Conservation (phyloP, 192 early-diverging fungal species). For the Paraglomus occultum region DNA sequence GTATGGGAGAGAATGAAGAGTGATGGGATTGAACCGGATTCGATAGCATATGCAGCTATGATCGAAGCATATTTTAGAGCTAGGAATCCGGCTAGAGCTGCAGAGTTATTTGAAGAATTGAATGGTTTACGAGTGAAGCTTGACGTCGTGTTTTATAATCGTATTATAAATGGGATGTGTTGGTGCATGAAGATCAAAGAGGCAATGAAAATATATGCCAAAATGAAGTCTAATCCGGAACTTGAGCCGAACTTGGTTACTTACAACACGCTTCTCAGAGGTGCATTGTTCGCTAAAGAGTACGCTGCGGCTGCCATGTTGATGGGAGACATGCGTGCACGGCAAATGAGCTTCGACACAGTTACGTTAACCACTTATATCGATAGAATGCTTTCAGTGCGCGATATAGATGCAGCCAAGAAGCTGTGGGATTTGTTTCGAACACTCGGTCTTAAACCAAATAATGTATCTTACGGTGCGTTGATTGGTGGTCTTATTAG, state of each 20-base stretch:
- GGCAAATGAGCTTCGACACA: background rate
- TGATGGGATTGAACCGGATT: constrained; percentile 21
- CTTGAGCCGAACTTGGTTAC: constrained; percentile 17
- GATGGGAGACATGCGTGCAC: constrained; percentile 16
- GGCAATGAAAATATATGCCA: constrained; percentile 3
- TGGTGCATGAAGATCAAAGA: background rate
- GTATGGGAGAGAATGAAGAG: constrained; percentile 18
- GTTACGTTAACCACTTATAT: constrained; percentile 5
- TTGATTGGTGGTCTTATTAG: constrained; percentile 14
- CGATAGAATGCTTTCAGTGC: background rate
- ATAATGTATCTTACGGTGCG: constrained; percentile 4
- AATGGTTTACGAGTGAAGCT: background rate
- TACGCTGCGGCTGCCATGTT: background rate
- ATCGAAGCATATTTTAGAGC: constrained; percentile 19
- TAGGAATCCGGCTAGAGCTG: background rate
- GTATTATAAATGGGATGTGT: constrained; percentile 26
- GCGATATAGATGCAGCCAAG: background rate
- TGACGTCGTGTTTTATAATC: constrained; percentile 12
- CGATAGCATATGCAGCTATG: constrained; percentile 13
- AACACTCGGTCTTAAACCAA: background rate
- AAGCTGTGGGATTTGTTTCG: constrained; percentile 4
- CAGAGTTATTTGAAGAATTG: constrained; percentile 20
- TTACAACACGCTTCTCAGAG: constrained; percentile 19
- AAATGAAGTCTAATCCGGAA: background rate
- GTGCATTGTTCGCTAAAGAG: constrained; percentile 2